Base-by-base conservation (phyloP, 2,329 filamentous ascomycete species). In the Ustilaginoidea virens region DNA sequence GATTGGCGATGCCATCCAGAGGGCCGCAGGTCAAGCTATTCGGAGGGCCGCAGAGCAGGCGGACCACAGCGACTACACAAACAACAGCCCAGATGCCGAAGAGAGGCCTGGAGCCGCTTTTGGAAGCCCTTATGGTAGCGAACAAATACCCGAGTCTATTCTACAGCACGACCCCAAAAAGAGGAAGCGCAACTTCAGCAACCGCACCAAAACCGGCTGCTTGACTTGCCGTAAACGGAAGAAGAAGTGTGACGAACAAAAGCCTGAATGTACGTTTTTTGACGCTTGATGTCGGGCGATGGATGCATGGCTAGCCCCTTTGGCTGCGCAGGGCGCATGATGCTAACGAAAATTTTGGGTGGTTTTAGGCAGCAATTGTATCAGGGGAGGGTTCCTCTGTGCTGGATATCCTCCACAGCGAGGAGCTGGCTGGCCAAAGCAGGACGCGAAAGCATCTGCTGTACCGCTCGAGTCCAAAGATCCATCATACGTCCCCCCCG, bases 211-310 rank as follows among this genome's bases (percentile, higher is more conserved):
- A 58, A 94, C 86, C 7, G 85, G 86, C 18, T 96, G 87, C 51
- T 73, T 92, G 55, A 96, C 87, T 5, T 96, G 87, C 51, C 69
- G 87, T 35, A 72, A 73, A 48, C 70, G 87, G 34, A 96, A 96
- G 67, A 96, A 96, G 72, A 96, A 96, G 56, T 96, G 90, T 48
- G 87, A 96, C 48, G 90, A 96, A 59, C 70, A 69, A 30, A 92
- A 92, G 52, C 90, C 90, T 16, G 74, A 83, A 52, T 96, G 90
- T 92, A 63, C 64, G 80, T 63, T 10, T 7, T 31, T 14, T 12
- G 22, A 12, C 19, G 17, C 23, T 7, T 13, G 6, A n/a, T n/a
- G n/a, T n/a, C n/a, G n/a, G n/a, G n/a, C n/a, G n/a, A n/a, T n/a
- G n/a, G n/a, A n/a, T n/a, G n/a, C n/a, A n/a, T n/a, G n/a, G n/a